phyloP scores from a whole-genome alignment of 768 basidiomycete species.

The Pisolithus albus region DNA sequence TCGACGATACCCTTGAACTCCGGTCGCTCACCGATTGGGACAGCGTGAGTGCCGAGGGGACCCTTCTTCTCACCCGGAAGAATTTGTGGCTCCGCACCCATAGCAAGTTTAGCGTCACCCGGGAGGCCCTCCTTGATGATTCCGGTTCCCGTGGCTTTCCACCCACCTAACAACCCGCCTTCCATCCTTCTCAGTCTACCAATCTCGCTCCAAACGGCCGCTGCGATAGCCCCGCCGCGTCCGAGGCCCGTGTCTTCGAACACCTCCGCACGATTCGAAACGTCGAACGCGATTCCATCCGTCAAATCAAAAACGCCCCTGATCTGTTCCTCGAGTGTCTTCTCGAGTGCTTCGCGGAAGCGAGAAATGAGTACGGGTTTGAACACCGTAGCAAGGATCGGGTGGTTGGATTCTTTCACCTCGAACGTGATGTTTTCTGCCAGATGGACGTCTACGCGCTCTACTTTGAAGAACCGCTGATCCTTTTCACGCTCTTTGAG shows the following conservation, averaged over 20 bases:
- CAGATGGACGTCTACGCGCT: constrained; percentile 47
- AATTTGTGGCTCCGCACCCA: constrained; percentile 73
- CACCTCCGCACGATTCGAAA: constrained; percentile 49
- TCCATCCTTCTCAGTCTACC: constrained; percentile 44
- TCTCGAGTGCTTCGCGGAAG: constrained; percentile 55
- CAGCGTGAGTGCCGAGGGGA: constrained; percentile 50
- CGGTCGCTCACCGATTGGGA: constrained; percentile 19
- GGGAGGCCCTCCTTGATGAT: constrained; percentile 45
- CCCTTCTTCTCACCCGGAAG: constrained; percentile 61
- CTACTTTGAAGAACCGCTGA: constrained; percentile 53
- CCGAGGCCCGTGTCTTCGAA: constrained; percentile 59
- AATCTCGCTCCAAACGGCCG: constrained; percentile 64
- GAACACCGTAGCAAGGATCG: constrained; percentile 54
- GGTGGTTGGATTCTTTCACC: constrained; percentile 58
- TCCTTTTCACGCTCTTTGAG: constrained; percentile 37
- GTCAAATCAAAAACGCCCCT: constrained; percentile 42
- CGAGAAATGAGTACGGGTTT: constrained; percentile 52
- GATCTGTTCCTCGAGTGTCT: constrained; percentile 50
- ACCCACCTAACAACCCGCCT: constrained; percentile 33
- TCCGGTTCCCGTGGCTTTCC: constrained; percentile 58
- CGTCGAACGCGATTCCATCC: constrained; percentile 56
- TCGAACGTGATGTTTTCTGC: constrained; percentile 49
- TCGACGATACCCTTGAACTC: constrained; percentile 1
- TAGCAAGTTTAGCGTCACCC: constrained; percentile 40
- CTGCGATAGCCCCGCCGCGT: constrained; percentile 41